Evolutionary conservation across 345 rosid species (phyloP), one percentile per base, ranked within the genome.

Genomic region (Citrus trifoliata): DNA sequence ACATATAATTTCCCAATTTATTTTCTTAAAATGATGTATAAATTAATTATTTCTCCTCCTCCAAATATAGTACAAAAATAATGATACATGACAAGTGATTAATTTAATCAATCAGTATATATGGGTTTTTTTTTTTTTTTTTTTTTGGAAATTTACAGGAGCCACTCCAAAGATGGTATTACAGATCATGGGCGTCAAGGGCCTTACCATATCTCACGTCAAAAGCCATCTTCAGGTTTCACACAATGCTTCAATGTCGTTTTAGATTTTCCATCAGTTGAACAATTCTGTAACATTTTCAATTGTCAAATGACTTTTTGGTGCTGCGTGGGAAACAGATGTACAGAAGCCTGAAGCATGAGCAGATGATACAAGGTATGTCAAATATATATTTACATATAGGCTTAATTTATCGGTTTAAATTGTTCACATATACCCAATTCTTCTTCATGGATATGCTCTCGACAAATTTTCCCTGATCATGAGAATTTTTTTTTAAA

Each of bases 161-260:
- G 97, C 93, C 27, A 92, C 97, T 3, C 97, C 97, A 1, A 92
- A 92, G 84, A 77, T 88, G 89, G 89, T 92, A 61, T 74, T 92
- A 58, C 89, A 92, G 80, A 79, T 86, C 12, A 92, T 92, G 94
- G 67, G 82, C 82, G 89, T 89, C 69, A 89, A 82, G 77, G 97
- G 92, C 21, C 91, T 92, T 3, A 86, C 94, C 12, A 87, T 92
- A 53, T 87, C 93, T 78, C 93, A 92, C 74, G 92, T 92, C 10
- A 92, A 92, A 86, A 92, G 97, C 82, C 97, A 92, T 80, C 94
- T 92, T 70, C 94, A 92, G 97, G 97, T 90, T 77, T 69, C 32
- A 46, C 51, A 46, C 0, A 46, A 46, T 46, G 14, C 51, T 46
- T 46, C 14, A 46, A 46, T 46, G 51, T 46, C 0, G 16, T 46